Evolutionary conservation across 768 basidiomycete species (phyloP), one percentile per base, ranked within the genome.

Genomic region (Daedaleopsis sinensis): DNA sequence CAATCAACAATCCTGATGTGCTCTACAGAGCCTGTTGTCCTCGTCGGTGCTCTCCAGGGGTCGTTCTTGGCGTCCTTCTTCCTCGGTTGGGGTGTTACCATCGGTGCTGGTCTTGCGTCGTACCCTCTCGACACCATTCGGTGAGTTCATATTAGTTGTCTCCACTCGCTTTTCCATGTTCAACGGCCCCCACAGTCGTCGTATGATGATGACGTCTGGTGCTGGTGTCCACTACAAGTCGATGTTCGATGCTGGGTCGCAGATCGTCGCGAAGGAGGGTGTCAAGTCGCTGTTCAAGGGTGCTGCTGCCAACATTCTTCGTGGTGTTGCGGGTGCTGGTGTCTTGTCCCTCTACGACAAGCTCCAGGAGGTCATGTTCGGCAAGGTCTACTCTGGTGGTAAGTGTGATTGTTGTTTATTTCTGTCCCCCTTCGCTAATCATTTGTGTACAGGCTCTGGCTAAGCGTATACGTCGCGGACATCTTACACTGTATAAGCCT

Each of bases 161-260:
- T 19, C 36, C 23, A 35, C 46, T 44, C 4, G 10, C 23, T 48
- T 5, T 13, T 21, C 9, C 5, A 21, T 51, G 55, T 27, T 58
- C n/a, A 36, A 24, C 15, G 12, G 18, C 6, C 8, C n/a, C 43
- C 1, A 13, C 70, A 96, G 96, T 90, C 96, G 97, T 90, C 94
- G 97, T 70, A 99, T 99, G 97, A 99, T 99, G 97, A 98, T 98
- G 96, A 98, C 97, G 39, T 98, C 96, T 23, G 97, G 96, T 70
- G 90, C 87, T 71, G 85, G 86, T 71, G 87, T 90, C 63, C 95
- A 98, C 89, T 98, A 98, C 90, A 96, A 96, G 85, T 93, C 92
- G 69, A 98, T 98, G 95, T 90, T 96, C 77, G 96, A 98, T 73
- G 96, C 96, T 73, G 94, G 88, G 63, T 84, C 90, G 35, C 94